A percentile compares a stretch with the other conserved stretches of the same genome.
phyloP scores from a whole-genome alignment of 2,329 filamentous ascomycete genomes.

The Paecilomyces niveus region DNA sequence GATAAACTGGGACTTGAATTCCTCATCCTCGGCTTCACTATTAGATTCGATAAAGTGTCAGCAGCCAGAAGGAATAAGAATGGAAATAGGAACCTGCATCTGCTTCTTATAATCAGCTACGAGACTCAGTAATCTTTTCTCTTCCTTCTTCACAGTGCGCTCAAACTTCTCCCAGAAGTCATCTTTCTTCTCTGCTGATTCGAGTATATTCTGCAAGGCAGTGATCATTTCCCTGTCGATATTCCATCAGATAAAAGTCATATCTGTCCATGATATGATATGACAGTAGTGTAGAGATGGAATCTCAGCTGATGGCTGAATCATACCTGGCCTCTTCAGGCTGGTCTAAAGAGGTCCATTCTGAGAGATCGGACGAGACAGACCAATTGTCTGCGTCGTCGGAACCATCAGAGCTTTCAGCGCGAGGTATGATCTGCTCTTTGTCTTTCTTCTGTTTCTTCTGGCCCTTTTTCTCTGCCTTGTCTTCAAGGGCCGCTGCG shows the following conservation, averaged over 20 bases:
- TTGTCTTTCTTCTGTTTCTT: not conserved
- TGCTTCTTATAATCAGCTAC: constrained; percentile 6
- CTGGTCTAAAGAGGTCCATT: not conserved
- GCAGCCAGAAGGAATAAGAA: not conserved
- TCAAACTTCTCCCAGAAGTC: constrained; percentile 10
- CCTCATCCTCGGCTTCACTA: constrained; percentile 7
- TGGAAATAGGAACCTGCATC: constrained; percentile 5
- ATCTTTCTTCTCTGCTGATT: constrained; percentile 9
- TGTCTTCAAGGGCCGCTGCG: not conserved
- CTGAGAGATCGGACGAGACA: not conserved
- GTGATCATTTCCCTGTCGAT: not conserved
- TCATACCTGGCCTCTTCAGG: not conserved
- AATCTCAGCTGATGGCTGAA: not conserved
- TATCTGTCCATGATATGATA: not conserved
- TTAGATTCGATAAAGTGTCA: not conserved
- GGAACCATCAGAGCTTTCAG: not conserved
- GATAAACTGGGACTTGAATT: constrained; percentile 6
- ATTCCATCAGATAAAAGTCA: not conserved
- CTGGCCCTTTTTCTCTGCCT: not conserved
- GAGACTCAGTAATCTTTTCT: constrained; percentile 3
- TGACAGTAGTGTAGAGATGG: not conserved
- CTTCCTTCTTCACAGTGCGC: not conserved
- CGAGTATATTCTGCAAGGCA: not conserved
- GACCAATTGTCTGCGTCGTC: not conserved
- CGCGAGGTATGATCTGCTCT: not conserved